Evolutionary conservation across 352 stramenopile genomes (phyloP), one percentile per base, ranked within the genome.

Genomic region (Pelagophyceae sp.): DNA sequence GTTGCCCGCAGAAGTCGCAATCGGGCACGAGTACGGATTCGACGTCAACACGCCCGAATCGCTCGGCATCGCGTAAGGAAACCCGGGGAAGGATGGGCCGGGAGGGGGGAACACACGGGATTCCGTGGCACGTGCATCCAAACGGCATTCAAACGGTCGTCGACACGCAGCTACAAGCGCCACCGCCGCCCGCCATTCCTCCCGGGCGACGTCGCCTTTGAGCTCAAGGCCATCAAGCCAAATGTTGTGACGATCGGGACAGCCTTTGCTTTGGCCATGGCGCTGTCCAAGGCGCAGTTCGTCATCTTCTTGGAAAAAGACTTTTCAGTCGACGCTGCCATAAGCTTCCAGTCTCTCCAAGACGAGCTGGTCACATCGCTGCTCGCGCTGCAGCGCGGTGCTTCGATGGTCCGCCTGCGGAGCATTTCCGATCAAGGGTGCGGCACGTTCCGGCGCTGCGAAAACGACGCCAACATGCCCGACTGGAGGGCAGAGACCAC

Each of bases 251-350:
- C 76, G 0, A 80, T 80, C 45, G 76, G 76, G 11, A 61, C 70
- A 25, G 67, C 76, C 19, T 80, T 80, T 29, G 75, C 75, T 54
- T 23, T 23, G 45, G 76, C 69, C 37, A 58, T 77, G 63, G 70
- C 50, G 29, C 31, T 38, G 38, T 27, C 67, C 29, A 58, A 29
- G 38, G 58, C 32, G 27, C 50, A 77, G 27, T 76, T 78, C 76
- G 67, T 80, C 15, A 50, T 80, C 33, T 80, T 80, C 70, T 45
- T 80, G 38, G 76, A 80, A 70, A 80, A 80, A 70, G 76, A 80
- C 70, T 80, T 80, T 60, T 67, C 67, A 23, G 45, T 76, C 0
- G 70, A 77, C 29, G 32, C 50, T 1, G 37, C 29, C 38, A 1
- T 58, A 1, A 38, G 0, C 11, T 35, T 61, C 50, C 60, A 72